Conservation (phyloP, 257 asterid genomes). For the Fraxinus excelsior region DNA sequence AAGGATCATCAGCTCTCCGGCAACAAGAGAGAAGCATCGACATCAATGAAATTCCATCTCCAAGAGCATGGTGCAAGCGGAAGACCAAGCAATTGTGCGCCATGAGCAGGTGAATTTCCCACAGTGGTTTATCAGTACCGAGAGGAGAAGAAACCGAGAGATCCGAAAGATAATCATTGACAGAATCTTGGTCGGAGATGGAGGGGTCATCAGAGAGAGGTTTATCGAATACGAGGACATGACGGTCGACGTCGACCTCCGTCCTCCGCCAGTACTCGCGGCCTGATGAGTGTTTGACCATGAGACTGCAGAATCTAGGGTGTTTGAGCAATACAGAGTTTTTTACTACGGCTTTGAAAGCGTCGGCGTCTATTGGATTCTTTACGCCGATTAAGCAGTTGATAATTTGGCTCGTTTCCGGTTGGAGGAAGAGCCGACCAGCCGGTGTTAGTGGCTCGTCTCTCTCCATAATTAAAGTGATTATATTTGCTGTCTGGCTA, state of each 20-base stretch:
- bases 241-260: conserved; percentile 55
- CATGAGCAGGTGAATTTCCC: conserved; percentile 68
- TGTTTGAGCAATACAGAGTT: conserved; percentile 53
- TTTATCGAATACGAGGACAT: conserved; percentile 43
- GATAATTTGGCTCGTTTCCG: conserved; percentile 48
- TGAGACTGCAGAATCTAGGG: conserved; percentile 73
- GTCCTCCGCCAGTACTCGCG: conserved; percentile 68
- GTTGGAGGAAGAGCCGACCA: conserved; percentile 66
- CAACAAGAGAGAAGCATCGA: conserved; percentile 61
- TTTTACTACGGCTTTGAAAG: conserved; percentile 41
- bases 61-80: conserved; percentile 82
- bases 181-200: conserved; percentile 51
- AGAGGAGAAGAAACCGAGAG: conserved; percentile 59
- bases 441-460: conserved; percentile 77
- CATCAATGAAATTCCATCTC: conserved; percentile 76
- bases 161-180: conserved; percentile 59
- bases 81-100: conserved; percentile 57
- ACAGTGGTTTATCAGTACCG: conserved; percentile 60
- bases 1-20: conserved; percentile 53
- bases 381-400: conserved; percentile 45
- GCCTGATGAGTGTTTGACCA: conserved; percentile 56
- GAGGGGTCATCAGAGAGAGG: conserved; percentile 34
- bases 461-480: conserved; percentile 1
- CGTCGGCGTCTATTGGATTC: conserved; percentile 39
- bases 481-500: neutral